A percentile compares a stretch with the other conserved stretches of the same genome.
Evolutionary conservation across 306 rosid species (phyloP).

Genomic region (Malus fusca): DNA sequence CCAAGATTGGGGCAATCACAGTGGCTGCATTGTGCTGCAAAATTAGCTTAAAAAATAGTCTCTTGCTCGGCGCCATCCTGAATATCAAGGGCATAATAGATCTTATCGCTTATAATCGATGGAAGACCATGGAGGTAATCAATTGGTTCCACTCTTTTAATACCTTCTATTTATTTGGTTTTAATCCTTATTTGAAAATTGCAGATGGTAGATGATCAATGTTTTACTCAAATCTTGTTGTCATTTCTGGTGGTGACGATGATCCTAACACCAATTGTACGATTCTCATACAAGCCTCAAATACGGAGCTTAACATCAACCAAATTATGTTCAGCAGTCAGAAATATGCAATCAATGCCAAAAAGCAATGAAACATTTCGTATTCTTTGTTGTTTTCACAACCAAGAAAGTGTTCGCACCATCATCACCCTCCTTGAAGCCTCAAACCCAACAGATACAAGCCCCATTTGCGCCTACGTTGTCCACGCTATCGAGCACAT

Average conservation of each 20-base stretch:
- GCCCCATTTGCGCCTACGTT: constrained; percentile 29
- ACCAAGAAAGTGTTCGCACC: constrained; percentile 37
- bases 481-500: constrained; percentile 51
- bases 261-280: constrained; percentile 41
- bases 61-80: background rate
- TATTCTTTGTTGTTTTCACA: constrained; percentile 17
- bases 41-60: background rate
- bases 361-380: background rate
- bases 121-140: background rate
- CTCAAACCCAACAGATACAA: constrained; percentile 37
- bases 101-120: background rate
- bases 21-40: background rate
- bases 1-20: background rate
- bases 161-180: no score
- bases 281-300: constrained; percentile 38
- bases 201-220: constrained; percentile 49
- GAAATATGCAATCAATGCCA: background rate
- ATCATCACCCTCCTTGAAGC: constrained; percentile 49
- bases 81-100: background rate
- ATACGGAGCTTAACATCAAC: background rate
- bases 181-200: background rate
- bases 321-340: background rate
- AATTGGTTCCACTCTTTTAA: no score
- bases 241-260: constrained; percentile 40
- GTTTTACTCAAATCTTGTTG: constrained; percentile 42